phyloP scores from a whole-genome alignment of 108 stramenopile species.

The Chaetoceros tenuissimus region DNA sequence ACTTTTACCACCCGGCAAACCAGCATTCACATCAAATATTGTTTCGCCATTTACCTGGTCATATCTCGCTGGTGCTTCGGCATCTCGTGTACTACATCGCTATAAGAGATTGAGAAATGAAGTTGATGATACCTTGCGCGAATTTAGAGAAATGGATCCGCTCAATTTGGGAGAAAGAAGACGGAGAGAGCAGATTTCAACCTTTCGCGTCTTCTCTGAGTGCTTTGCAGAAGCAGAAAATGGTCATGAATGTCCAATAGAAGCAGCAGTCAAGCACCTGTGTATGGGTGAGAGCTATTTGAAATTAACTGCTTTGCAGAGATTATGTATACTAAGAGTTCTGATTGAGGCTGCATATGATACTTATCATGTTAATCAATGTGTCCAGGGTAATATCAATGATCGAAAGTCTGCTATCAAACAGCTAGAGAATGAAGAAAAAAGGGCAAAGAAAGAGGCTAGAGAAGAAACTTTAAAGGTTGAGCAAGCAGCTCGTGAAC shows the following conservation, averaged over 20 bases:
- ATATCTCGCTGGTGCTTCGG: conserved; percentile 62
- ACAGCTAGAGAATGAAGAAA: conserved; percentile 64
- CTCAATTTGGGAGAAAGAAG: conserved; percentile 59
- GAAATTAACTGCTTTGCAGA: conserved; percentile 40
- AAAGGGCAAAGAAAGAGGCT: conserved; percentile 64
- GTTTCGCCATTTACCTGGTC: conserved; percentile 67
- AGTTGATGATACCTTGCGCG: conserved; percentile 72
- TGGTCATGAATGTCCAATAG: conserved; percentile 9
- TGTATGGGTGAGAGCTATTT: conserved; percentile 60
- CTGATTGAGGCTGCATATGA: conserved; percentile 82
- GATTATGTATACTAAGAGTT: conserved; percentile 59
- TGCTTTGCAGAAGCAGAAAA: conserved; percentile 26
- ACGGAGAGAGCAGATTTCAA: conserved; percentile 47
- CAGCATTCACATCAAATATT: conserved; percentile 37
- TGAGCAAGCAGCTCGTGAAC: conserved; percentile 64
- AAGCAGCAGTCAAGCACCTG: conserved; percentile 47
- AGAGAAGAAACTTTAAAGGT: conserved; percentile 64
- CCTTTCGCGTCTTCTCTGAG: conserved; percentile 58
- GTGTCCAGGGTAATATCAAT: conserved; percentile 74
- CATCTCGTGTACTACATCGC: conserved; percentile 56
- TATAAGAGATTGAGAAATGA: conserved; percentile 74
- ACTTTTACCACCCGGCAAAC: conserved; percentile 75
- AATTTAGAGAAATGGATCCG: conserved; percentile 42
- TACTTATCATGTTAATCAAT: conserved; percentile 47
- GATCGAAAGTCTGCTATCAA: conserved; percentile 71